phyloP scores from a whole-genome alignment of 1,284 basidiomycete species.

The Fistulinella cinereoalba region DNA sequence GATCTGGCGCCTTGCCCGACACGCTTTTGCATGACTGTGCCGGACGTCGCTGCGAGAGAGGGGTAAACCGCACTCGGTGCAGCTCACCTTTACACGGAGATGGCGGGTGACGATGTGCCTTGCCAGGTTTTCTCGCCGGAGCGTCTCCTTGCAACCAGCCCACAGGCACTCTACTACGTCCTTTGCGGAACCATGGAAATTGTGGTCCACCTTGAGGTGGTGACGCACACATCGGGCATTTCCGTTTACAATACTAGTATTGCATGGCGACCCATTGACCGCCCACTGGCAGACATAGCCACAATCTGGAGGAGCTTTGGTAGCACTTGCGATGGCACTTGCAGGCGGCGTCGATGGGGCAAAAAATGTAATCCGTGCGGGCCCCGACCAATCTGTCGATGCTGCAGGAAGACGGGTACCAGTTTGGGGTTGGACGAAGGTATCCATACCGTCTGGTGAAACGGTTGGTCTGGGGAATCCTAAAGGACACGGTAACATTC shows the following conservation, averaged over 20 bases:
- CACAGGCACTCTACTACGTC: slow-evolving; percentile 6
- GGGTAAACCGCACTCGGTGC: too few species aligned
- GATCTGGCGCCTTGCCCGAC: too few species aligned
- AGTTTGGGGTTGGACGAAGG: too few species aligned
- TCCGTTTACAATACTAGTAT: not conserved
- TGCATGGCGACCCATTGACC: slow-evolving; percentile 4
- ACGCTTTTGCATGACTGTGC: too few species aligned
- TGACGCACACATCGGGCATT: slow-evolving; percentile 7
- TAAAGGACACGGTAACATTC: too few species aligned
- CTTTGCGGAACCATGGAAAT: slow-evolving; percentile 8
- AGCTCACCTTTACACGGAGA: too few species aligned
- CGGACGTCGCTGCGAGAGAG: too few species aligned
- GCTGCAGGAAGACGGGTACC: too few species aligned
- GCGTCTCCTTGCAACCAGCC: not conserved
- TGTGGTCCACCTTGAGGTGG: slow-evolving; percentile 15
- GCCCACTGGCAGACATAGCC: slow-evolving; percentile 6
- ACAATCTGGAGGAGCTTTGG: not conserved
- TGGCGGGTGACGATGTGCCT: not conserved
- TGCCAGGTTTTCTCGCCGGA: slow-evolving; percentile 19
- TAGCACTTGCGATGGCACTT: not conserved
- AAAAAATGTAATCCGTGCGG: not conserved
- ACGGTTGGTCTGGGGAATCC: too few species aligned
- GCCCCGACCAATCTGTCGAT: too few species aligned
- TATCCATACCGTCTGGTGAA: too few species aligned
- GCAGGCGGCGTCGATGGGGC: slow-evolving; percentile 1